phyloP scores from a whole-genome alignment of 805 yeast species.

The Yamadazyma tumulicola region DNA sequence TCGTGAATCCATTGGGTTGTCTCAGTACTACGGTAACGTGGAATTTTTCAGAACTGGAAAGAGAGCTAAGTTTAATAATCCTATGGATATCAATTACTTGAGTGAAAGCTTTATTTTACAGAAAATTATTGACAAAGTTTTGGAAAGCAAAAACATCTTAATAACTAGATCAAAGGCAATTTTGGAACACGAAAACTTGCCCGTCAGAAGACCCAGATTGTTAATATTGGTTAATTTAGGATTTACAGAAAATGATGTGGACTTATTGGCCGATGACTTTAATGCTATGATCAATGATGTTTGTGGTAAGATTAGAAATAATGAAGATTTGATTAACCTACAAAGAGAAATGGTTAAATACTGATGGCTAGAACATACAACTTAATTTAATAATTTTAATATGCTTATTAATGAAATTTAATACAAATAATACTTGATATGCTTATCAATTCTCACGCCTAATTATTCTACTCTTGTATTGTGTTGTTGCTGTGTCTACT shows the following conservation, averaged over 20 bases:
- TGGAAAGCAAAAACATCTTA: conserved; percentile 51
- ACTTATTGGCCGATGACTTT: conserved; percentile 21
- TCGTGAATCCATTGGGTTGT: conserved; percentile 45
- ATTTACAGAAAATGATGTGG: conserved; percentile 25
- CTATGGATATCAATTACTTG: conserved; percentile 42
- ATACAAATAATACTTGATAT: too few relatives aligned
- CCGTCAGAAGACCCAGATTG: conserved; percentile 42
- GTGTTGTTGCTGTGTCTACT: conserved; percentile 3
- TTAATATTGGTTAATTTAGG: conserved; percentile 29
- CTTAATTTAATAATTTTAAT: conserved; percentile 1
- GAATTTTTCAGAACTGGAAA: conserved; percentile 41
- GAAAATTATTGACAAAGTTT: conserved; percentile 55
- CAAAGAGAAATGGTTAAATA: conserved; percentile 12
- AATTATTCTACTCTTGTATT: not conserved
- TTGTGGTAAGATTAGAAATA: conserved; percentile 19
- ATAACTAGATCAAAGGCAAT: conserved; percentile 63
- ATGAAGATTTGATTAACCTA: conserved; percentile 24
- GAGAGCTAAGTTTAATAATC: conserved; percentile 38
- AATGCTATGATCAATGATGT: conserved; percentile 18
- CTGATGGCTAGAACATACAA: not conserved
- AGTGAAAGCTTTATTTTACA: conserved; percentile 64
- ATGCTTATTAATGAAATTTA: not conserved
- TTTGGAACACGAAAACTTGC: conserved; percentile 69
- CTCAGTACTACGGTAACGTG: conserved; percentile 49
- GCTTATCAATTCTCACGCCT: not conserved